Evolutionary conservation across 2,329 filamentous ascomycete genomes (phyloP), one percentile per base, ranked within the genome.

Genomic region (Calcarisporium arbuscula): DNA sequence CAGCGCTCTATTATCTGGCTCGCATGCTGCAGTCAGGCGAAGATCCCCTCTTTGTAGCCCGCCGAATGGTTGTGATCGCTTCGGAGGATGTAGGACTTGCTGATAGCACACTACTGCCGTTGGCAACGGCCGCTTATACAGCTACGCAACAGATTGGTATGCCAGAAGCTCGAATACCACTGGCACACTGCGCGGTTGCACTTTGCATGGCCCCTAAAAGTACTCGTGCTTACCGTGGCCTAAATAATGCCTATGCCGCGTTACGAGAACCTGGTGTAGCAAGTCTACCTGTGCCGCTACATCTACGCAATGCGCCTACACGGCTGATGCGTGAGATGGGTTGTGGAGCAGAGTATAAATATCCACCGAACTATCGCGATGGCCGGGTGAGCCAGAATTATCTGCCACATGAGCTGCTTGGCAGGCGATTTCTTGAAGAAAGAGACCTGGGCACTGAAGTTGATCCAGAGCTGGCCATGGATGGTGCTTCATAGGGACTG

Each of bases 21-120:
- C 82, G 92, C 22, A 98, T 98, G 92, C 76, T 98, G 5, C 84
- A 94, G 51, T 92, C 85, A 0, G 90, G 90, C 39, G 90, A 96
- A 60, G 92, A 96, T 50, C 86, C 90, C 0, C 69, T 95, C 1
- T 96, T 90, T 59, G 81, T 98, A 36, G 90, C 92, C 5, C 79
- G 92, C 2, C 82, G 92, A 21, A 85, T 98, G 70, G 82, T 98
- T 6, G 89, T 96, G 10, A 88, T 96, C 34, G 90, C 92, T 1
- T 92, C 84, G 2, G 92, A 98, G 57, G 92, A 98, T 52, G 78
- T 96, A 25, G 92, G 90, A 0, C 65, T 96, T 0, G 92, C 90
- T 5, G 89, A 96, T 58, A 90, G 85, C 58, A 74, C 72, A 8
- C 74, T 96, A 58, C 72, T 98, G 0, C 73, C 82, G 0, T 76